Conservation (phyloP, 1,284 basidiomycete species). For the Trichosporon ovoides region DNA sequence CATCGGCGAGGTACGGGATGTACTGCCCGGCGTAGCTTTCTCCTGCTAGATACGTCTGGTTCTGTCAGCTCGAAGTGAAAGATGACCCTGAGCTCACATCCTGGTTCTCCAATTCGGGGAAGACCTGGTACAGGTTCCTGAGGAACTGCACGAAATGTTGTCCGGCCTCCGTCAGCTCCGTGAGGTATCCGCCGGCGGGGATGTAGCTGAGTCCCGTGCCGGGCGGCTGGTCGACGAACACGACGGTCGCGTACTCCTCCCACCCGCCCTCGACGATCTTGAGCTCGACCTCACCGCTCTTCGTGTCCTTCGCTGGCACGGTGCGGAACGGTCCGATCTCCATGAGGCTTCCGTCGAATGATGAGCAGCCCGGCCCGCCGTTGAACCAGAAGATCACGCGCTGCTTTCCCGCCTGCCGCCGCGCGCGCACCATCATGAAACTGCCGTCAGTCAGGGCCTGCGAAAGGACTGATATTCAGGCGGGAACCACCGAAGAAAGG, state of each 20-base stretch:
- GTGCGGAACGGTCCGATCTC: conserved; percentile 88
- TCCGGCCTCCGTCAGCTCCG: conserved; percentile 71
- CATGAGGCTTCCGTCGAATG: conserved; percentile 97
- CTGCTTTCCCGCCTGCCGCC: conserved; percentile 78
- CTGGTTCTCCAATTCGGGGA: conserved; percentile 76
- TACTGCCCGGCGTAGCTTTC: conserved; percentile 99
- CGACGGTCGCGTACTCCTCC: conserved; percentile 97
- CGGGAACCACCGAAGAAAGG: background rate
- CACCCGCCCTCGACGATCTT: conserved; percentile 81
- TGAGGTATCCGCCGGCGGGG: conserved; percentile 76
- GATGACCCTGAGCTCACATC: conserved; percentile 60
- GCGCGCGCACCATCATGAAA: conserved; percentile 85
- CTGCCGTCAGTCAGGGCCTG: conserved; percentile 33
- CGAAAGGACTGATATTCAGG: background rate
- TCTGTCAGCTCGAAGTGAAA: conserved; percentile 12
- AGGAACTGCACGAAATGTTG: conserved; percentile 78
- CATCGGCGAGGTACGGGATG: conserved; percentile 90
- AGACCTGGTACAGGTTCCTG: conserved; percentile 78
- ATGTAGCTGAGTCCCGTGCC: conserved; percentile 92
- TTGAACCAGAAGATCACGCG: conserved; percentile 96
- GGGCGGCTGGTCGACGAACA: conserved; percentile 95
- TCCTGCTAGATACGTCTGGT: conserved; percentile 81
- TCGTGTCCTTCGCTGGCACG: conserved; percentile 46
- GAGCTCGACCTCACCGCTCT: conserved; percentile 63
- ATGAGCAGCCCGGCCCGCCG: conserved; percentile 92